Evolutionary conservation across 2,329 filamentous ascomycete genomes (phyloP).

Genomic region (Phialophora tarda): DNA sequence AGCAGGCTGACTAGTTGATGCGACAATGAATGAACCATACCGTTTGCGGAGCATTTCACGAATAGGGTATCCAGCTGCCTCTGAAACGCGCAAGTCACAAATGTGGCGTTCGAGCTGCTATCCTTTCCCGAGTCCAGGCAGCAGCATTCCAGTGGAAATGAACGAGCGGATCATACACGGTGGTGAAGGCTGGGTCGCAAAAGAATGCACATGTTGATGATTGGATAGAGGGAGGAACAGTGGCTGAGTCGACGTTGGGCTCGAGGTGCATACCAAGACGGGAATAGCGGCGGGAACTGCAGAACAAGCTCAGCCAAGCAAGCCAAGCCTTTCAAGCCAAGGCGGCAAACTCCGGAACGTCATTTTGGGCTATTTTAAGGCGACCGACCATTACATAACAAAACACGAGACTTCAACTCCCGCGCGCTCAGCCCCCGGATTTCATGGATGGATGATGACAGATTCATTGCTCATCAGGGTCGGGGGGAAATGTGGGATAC

Average conservation of each 20-base stretch:
- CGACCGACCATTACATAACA: slow-evolving; percentile 3
- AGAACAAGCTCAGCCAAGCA: slow-evolving; percentile 11
- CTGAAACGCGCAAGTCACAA: background rate
- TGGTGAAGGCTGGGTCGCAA: background rate
- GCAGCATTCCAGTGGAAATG: background rate
- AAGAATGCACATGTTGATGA: background rate
- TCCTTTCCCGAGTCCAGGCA: slow-evolving; percentile 1
- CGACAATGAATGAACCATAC: background rate
- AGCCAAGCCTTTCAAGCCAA: background rate
- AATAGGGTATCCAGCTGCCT: background rate
- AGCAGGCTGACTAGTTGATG: background rate
- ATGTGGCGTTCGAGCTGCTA: background rate
- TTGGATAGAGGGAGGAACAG: background rate
- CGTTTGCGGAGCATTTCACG: slow-evolving; percentile 10
- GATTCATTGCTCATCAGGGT: background rate
- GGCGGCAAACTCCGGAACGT: too few relatives aligned
- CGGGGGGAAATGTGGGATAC: background rate
- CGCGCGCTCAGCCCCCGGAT: background rate
- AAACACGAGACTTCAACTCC: background rate
- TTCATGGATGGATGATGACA: background rate
- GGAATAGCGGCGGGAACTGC: background rate
- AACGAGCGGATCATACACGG: background rate
- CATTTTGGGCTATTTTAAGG: background rate
- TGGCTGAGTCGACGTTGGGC: background rate
- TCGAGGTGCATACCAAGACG: slow-evolving; percentile 13